Evolutionary conservation across 805 yeast genomes (phyloP), one percentile per base, ranked within the genome.

Genomic region (Priceomyces melissophilus): DNA sequence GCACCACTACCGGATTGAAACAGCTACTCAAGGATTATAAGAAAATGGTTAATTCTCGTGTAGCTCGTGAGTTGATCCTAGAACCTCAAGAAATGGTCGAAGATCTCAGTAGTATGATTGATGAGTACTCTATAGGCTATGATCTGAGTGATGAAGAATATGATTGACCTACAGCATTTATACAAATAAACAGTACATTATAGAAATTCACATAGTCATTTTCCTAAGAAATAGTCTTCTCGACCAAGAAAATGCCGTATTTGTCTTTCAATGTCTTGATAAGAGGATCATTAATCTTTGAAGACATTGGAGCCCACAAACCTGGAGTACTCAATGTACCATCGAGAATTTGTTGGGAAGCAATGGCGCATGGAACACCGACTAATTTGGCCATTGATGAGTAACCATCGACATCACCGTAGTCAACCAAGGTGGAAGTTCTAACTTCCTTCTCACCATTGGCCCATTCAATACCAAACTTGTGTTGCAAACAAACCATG

Each of bases 331-430:
- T 75, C 52, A 77, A 73, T 43, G 82, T 79, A 51, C 96, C 96
- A 53, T 85, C 80, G 56, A 93, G 76, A 48, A 93, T 85, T 67
- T 86, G 84, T 70, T 81, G 80, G 44, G 85, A 76, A 25, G 98
- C 99, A 63, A 93, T 95, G 41, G 96, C 96, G 71, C 96, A 91
- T 52, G 99, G 99, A 49, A 89, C 91, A 74, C 99, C 99, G 41
- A 93, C 99, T 50, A 87, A 79, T 65, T 91, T 90, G 52, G 99
- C 99, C 99, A 93, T 93, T 28, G 98, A 90, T 31, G 96, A 84
- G 82, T 91, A 93, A 46, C 90, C 88, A 47, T 78, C 71, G 55
- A 84, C 84, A 53, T 78, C 82, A 73, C 99, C 99, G 68, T 87
- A 87, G 67, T 89, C 96, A 29, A 90, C 91, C 61, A 93, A 75